Percentiles rank a stretch among this genome's conserved stretches.
Evolutionary conservation across 2,329 filamentous ascomycete genomes (phyloP).

Genomic region (Sclerotiophoma versabilis): DNA sequence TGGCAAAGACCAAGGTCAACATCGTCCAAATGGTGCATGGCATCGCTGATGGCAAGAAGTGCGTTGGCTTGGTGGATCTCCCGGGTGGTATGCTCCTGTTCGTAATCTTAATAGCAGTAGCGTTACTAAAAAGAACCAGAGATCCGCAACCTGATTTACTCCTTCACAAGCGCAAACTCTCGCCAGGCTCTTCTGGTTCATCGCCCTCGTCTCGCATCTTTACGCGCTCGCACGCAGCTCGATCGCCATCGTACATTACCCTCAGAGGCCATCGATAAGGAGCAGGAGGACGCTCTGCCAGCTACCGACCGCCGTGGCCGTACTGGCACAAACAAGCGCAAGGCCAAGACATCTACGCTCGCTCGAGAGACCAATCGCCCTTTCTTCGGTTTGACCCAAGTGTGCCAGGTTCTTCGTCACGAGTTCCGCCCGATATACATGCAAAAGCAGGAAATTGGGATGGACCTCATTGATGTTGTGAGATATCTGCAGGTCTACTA

Average conservation of each 20-base stretch:
- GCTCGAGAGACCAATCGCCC: constrained; percentile 31
- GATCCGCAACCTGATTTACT: constrained; percentile 40
- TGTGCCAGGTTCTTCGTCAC: constrained; percentile 31
- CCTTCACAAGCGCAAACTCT: constrained; percentile 5
- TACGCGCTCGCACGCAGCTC: constrained; percentile 33
- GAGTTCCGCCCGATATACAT: constrained; percentile 39
- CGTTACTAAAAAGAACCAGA: constrained; percentile 20
- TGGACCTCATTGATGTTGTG: constrained; percentile 33
- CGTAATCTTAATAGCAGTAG: too few species aligned
- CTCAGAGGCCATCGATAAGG: constrained; percentile 23
- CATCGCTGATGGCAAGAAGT: background rate
- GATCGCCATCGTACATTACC: constrained; percentile 24
- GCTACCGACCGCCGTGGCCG: background rate
- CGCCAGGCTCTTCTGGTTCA: constrained; percentile 36
- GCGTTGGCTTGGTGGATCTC: constrained; percentile 28
- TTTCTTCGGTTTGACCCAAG: constrained; percentile 36
- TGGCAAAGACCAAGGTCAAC: background rate
- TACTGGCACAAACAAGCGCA: background rate
- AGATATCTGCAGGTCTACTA: constrained; percentile 35
- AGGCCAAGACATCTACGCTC: constrained; percentile 2
- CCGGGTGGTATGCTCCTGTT: constrained; percentile 25
- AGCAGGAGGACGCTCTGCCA: constrained; percentile 18
- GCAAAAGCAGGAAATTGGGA: constrained; percentile 33
- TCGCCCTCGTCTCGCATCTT: constrained; percentile 33
- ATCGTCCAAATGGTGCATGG: rapidly evolving